These are phyloP conservation scores for Claviceps spartinae DNA, from an alignment of 2,329 filamentous ascomycete species.

Conservation along the genomic window DNA sequence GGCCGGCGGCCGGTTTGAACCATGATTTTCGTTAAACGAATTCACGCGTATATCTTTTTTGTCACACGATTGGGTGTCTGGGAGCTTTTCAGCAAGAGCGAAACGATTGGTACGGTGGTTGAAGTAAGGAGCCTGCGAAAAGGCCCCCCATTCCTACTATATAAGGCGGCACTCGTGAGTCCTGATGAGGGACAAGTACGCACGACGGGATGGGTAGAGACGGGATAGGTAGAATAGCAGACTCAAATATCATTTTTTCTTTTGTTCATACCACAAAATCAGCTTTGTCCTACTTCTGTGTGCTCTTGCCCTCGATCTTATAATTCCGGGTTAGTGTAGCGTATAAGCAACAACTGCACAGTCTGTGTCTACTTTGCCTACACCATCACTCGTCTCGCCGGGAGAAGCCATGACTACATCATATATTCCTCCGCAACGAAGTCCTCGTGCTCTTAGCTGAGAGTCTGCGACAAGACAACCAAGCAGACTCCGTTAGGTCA, in stretches of 20 bases:
- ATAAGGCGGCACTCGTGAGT: slow-evolving; percentile 1
- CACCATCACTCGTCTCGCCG: too few species aligned
- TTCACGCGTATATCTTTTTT: not conserved
- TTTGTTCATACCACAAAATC: not conserved
- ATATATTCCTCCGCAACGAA: too few species aligned
- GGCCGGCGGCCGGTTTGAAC: not conserved
- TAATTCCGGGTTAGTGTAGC: too few species aligned
- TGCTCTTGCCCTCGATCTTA: too few species aligned
- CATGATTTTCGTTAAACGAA: not conserved
- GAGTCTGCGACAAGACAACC: too few species aligned
- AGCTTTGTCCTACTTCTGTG: too few species aligned
- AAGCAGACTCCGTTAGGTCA: too few species aligned
- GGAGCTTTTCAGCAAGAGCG: not conserved
- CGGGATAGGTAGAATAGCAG: slow-evolving; percentile 4
- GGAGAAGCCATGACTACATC: too few species aligned
- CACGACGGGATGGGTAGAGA: not conserved
- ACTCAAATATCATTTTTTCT: not conserved
- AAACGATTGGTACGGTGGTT: not conserved
- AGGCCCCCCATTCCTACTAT: slow-evolving; percentile 1
- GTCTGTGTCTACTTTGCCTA: too few species aligned
- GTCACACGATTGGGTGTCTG: not conserved
- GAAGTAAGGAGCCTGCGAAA: slow-evolving; percentile 1
- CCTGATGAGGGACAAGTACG: slow-evolving; percentile 7
- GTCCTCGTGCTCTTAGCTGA: too few species aligned
- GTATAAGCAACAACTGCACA: too few species aligned